A percentile compares a stretch with the other conserved stretches of the same genome.
Conservation (phyloP, 1,139 yeast species). For the Geotrichum bryndzae region DNA sequence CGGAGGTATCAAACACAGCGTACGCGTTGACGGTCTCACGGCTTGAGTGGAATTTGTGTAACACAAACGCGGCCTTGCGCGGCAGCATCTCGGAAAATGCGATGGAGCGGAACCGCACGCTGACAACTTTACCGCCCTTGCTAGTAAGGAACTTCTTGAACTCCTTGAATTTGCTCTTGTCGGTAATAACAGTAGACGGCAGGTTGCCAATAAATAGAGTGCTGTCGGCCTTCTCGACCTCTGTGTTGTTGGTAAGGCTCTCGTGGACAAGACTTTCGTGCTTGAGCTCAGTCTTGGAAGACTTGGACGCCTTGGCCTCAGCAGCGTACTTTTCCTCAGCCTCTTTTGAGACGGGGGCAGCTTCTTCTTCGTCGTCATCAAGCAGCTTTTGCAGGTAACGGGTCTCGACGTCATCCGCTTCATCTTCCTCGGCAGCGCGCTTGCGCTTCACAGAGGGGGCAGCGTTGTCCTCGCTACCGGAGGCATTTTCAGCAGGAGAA, state of each 20-base stretch:
- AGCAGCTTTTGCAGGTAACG: conserved; percentile 15
- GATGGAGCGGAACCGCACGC: conserved; percentile 85
- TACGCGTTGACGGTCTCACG: conserved; percentile 86
- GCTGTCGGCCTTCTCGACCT: conserved; percentile 77
- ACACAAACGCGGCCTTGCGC: conserved; percentile 83
- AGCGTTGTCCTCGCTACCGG: conserved; percentile 23
- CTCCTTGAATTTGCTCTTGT: conserved; percentile 53
- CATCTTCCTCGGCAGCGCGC: conserved; percentile 7
- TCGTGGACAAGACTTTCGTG: conserved; percentile 7
- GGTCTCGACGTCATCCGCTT: conserved; percentile 13
- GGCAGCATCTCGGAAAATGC: conserved; percentile 86
- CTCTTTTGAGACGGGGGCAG: conserved; percentile 17
- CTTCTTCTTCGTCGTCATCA: conserved; percentile 18
- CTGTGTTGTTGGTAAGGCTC: conserved; percentile 31
- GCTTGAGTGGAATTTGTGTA: conserved; percentile 68
- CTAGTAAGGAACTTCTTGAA: conserved; percentile 55
- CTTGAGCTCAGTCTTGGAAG: background rate
- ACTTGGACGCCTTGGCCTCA: conserved; percentile 2
- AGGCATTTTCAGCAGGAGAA: conserved; percentile 19
- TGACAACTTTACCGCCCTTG: conserved; percentile 53
- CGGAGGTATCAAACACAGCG: conserved; percentile 59
- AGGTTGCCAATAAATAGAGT: conserved; percentile 90
- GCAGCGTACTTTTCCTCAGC: conserved; percentile 27
- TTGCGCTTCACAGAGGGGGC: background rate
- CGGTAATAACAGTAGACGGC: conserved; percentile 48